phyloP scores from a whole-genome alignment of 2,329 filamentous ascomycete genomes.

The Fusarium sp. region DNA sequence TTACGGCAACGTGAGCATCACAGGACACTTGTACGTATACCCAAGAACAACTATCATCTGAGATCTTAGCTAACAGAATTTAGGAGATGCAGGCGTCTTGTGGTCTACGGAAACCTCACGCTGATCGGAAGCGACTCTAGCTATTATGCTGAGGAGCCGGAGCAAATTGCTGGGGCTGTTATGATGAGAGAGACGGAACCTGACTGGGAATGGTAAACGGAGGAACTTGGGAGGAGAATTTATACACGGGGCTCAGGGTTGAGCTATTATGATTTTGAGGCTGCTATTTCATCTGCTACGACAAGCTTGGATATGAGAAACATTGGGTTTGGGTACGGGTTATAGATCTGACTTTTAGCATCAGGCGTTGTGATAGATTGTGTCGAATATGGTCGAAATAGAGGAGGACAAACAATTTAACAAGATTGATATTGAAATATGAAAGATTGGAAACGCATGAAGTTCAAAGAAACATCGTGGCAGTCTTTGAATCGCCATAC shows the following conservation, averaged over 20 bases:
- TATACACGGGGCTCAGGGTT: neutral
- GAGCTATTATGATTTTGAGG: neutral
- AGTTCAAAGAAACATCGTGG: neutral
- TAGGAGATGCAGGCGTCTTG: slow-evolving; percentile 56
- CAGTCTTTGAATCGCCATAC: neutral
- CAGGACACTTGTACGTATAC: slow-evolving; percentile 55
- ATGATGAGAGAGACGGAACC: slow-evolving; percentile 55
- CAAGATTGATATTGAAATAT: neutral
- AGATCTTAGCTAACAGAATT: slow-evolving; percentile 12
- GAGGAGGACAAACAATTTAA: neutral
- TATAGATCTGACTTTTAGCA: neutral
- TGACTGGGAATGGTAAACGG: slow-evolving; percentile 52
- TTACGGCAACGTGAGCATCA: slow-evolving; percentile 59
- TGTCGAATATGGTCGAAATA: neutral
- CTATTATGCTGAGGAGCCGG: slow-evolving; percentile 56
- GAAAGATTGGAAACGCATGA: slow-evolving; percentile 1
- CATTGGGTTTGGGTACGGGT: neutral
- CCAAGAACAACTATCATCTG: slow-evolving; percentile 6
- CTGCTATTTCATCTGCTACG: neutral
- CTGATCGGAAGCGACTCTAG: slow-evolving; percentile 58
- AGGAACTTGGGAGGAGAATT: neutral
- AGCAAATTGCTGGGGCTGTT: slow-evolving; percentile 57
- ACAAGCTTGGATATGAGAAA: neutral
- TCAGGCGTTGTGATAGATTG: slow-evolving; percentile 16
- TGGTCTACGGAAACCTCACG: slow-evolving; percentile 59